Base-by-base conservation (phyloP, 23 red algal genomes). In the Cyanidioschyzon merolae region DNA sequence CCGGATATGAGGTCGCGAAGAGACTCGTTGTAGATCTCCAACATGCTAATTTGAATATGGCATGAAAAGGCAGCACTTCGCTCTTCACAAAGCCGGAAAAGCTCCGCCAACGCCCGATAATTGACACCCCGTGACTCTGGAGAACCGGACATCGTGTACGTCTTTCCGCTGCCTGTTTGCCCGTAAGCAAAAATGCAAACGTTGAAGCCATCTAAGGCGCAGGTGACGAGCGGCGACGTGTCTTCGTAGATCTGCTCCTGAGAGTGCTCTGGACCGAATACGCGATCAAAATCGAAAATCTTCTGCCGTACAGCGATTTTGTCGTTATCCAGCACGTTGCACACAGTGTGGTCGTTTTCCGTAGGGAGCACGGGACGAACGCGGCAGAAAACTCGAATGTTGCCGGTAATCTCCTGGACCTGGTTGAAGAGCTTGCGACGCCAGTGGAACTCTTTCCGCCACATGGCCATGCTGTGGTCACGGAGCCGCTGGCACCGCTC, bases 161-260 rank as follows among this genome's bases (percentile, higher is more conserved):
- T 98, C 80, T 98, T 98, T 2, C 94, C 94, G 1, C 83, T 88
- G 34, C 94, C 94, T 0, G 94, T 79, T 38, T 89, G 94, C 1
- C 94, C 94, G 67, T 98, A 98, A 21, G 94, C 94, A 78, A 98
- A 98, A 34, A 98, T 85, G 82, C 94, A 98, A 41, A 98, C 94
- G 81, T 91, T 91, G 37, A 89, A 98, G 58, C 94, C 94, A 67
- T 98, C 94, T 58, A 91, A 39, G 2, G 89, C 94, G 51, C 75
- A 77, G 32, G 84, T 84, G 15, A 98, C 89, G 12, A 98, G 76
- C 18, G 76, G 80, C 31, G 94, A 89, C 0, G 86, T 91, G 68
- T 91, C 94, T 1, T 89, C 81, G 40, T 92, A 98, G 16, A 98
- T 88, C 17, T 80, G 37, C 25, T 67, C 80, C 40, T 98, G 94